phyloP scores from a whole-genome alignment of 169 alveolate genomes.

The Cryptosporidium viatorum region DNA sequence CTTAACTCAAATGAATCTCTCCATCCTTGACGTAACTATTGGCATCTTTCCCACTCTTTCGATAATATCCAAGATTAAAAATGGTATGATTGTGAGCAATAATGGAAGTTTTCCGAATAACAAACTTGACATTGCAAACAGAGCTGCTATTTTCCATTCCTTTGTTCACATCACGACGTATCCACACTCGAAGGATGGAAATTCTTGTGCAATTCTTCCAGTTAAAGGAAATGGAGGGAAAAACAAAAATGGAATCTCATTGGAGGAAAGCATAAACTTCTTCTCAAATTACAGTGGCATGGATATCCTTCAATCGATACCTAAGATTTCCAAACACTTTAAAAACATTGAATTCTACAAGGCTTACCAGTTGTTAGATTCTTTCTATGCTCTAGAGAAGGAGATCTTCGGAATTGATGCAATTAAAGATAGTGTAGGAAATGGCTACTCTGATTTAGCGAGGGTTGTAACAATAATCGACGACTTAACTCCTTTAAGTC shows the following conservation, averaged over 20 bases:
- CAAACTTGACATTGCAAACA: neutral
- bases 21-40: neutral
- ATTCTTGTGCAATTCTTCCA: neutral
- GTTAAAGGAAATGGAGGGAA: neutral
- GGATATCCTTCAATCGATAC: neutral
- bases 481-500: neutral
- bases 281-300: neutral
- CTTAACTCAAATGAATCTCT: neutral
- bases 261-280: neutral
- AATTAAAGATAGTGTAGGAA: neutral
- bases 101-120: neutral
- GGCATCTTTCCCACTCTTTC: neutral
- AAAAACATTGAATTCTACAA: conserved; percentile 8
- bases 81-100: neutral
- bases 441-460: neutral
- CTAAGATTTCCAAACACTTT: neutral
- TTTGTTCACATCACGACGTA: conserved; percentile 4
- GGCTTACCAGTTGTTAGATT: conserved; percentile 16
- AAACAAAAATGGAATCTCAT: neutral
- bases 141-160: conserved; percentile 37
- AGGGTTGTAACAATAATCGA: neutral
- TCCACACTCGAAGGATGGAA: neutral
- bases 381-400: conserved; percentile 10
- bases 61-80: neutral
- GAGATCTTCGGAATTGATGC: neutral